phyloP scores from a whole-genome alignment of 2,329 filamentous ascomycete species.

The Sordariomycetes sp. region DNA sequence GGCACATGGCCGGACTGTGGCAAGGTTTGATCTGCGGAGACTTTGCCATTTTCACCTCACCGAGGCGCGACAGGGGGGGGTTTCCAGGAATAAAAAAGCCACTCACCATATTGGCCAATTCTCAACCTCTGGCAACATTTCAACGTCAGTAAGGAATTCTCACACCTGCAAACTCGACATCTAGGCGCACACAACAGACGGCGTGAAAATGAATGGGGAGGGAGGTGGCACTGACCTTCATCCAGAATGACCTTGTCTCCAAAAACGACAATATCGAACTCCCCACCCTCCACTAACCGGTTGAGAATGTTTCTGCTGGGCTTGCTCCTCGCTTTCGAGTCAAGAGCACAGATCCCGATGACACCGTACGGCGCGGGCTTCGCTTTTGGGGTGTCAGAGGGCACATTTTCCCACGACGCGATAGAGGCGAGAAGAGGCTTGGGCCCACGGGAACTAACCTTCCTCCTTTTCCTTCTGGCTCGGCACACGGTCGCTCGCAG shows the following conservation, averaged over 20 bases:
- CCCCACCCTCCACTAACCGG: slow-evolving; percentile 75
- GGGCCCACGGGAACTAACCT: slow-evolving; percentile 17
- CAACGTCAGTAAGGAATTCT: neutral
- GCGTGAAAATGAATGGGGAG: neutral
- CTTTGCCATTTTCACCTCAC: slow-evolving; percentile 23
- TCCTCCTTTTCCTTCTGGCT: slow-evolving; percentile 48
- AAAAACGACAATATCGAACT: slow-evolving; percentile 96
- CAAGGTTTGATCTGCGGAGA: neutral
- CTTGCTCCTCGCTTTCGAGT: slow-evolving; percentile 93
- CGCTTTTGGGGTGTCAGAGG: slow-evolving; percentile 22
- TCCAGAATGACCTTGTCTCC: slow-evolving; percentile 98
- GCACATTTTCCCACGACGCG: neutral
- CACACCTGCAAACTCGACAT: neutral
- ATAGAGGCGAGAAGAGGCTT: neutral
- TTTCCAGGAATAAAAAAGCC: slow-evolving; percentile 1
- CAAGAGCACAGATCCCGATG: slow-evolving; percentile 91
- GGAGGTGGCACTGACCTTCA: slow-evolving; percentile 45
- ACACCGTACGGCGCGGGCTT: slow-evolving; percentile 52
- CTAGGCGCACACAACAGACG: neutral
- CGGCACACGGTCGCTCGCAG: slow-evolving; percentile 56
- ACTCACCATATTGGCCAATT: slow-evolving; percentile 84
- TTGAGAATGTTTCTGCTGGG: slow-evolving; percentile 95
- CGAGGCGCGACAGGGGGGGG: slow-evolving; percentile 12
- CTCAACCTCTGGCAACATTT: slow-evolving; percentile 53
- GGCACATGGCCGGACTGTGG: neutral